Conservation (phyloP, 2,329 filamentous ascomycete genomes). For the Monosporascus sp. region DNA sequence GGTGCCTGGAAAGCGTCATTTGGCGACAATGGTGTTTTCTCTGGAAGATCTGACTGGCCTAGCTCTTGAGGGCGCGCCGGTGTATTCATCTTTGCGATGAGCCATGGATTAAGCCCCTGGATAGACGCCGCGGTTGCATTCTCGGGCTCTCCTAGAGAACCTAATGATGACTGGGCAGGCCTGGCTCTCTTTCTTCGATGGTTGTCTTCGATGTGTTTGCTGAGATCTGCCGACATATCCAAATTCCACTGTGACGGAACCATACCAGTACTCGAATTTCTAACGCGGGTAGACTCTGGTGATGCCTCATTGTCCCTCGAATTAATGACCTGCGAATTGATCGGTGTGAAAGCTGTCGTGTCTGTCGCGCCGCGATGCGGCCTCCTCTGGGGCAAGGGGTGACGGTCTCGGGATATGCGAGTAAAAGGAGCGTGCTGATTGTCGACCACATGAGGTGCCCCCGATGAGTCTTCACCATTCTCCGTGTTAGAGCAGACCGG, state of each 20-base stretch:
- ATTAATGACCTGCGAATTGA: neutral
- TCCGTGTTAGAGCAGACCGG: neutral
- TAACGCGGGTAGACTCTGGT: neutral
- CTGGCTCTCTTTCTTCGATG: neutral
- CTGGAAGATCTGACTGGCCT: neutral
- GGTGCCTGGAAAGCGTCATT: slow-evolving; percentile 1
- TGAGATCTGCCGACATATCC: slow-evolving; percentile 19
- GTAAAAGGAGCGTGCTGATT: neutral
- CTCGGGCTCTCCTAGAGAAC: neutral
- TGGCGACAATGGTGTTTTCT: neutral
- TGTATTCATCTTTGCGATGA: slow-evolving; percentile 33
- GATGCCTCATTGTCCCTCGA: neutral
- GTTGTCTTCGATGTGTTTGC: slow-evolving; percentile 2
- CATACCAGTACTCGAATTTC: neutral
- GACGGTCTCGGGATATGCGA: neutral
- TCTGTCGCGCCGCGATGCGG: neutral
- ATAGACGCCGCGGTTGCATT: neutral
- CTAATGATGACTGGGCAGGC: neutral
- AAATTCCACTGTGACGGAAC: slow-evolving; percentile 4
- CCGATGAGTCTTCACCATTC: neutral
- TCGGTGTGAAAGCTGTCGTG: neutral
- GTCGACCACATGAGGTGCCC: neutral
- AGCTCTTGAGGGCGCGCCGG: slow-evolving; percentile 1
- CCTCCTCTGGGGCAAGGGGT: neutral
- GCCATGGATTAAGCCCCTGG: slow-evolving; percentile 32